Evolutionary conservation across 1,284 basidiomycete genomes (phyloP), one percentile per base, ranked within the genome.

Genomic region (Irpex sp.): DNA sequence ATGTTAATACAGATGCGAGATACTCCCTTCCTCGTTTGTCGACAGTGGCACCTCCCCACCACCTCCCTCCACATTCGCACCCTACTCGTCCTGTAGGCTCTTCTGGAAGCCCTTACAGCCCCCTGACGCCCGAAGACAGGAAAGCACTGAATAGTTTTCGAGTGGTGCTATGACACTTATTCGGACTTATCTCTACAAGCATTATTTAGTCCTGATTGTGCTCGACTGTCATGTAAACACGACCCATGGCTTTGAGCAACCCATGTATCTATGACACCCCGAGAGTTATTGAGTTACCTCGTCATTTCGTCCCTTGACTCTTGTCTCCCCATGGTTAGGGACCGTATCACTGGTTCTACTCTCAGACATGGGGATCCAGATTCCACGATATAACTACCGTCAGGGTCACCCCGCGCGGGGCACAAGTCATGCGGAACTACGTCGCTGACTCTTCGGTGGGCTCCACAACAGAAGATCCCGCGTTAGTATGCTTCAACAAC

Each of bases 11-110:
- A 6, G 69, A 63, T 58, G 70, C 61, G 63, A 76, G 62, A 65
- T 71, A 58, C 56, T 72, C 69, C 38, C 72, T 81, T 19, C 79
- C 81, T 13, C 77, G 80, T 11, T 75, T 82, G 49, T 76, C 81
- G 40, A 77, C 78, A n/a, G 72, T 82, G 64, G 68, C 74, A 51
- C 71, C 74, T 11, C 66, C 69, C 3, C 68, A 69, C 37, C 72
- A 67, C 19, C 67, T 72, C 17, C 65, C 64, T 48, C 70, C 69
- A 11, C 63, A 55, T 56, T 70, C 37, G n/a, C 66, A 56, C 19
- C 34, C 54, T 36, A 56, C 60, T 68, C 72, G 58, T 65, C 68
- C 59, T 63, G 63, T 60, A 60, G 66, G 64, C 64, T 62, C 62
- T 66, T 48, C 69, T n/a, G 67, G 67, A 58, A 62, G 66, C 13